Evolutionary conservation across 1,284 basidiomycete genomes (phyloP), one percentile per base, ranked within the genome.

Genomic region (Rhizopogon parksii): DNA sequence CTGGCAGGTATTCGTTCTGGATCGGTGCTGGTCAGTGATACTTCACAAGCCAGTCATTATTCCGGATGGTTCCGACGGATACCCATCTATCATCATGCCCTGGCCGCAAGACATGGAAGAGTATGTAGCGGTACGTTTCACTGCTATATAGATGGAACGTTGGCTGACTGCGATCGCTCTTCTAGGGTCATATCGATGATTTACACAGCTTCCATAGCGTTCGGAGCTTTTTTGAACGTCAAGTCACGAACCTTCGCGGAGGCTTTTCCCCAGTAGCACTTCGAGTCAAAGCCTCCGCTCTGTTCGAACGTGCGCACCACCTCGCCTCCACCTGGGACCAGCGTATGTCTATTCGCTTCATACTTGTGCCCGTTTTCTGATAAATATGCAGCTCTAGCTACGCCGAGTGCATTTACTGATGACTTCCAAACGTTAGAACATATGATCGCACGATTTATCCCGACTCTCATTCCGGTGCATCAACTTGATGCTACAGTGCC

Each of bases 281-380:
- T 53, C 80, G 83, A 56, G 82, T 77, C 42, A 89, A 89, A 67
- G 84, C 84, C 8, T 81, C 86, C n/a, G 77, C 83, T 12, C 72
- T 90, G 19, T 84, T 84, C 59, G 76, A 85, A 51, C 79, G 77
- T 39, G 84, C 85, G 32, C 76, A 81, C 55, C 70, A 73, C 49
- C 64, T 88, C 25, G 74, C 82, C 17, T 73, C 73, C 24, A 76
- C 70, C 57, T 85, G 83, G 80, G 77, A 75, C 61, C 65, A 76
- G 51, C 75, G 80, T 82, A 68, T 59, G 80, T 68, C 14, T 50
- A 56, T 55, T 25, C 38, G 46, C 27, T 51, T 32, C 37, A 45
- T 30, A 25, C 30, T 42, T 40, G 36, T 51, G 36, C 59, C 5
- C 50, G 21, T 47, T 53, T 46, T 51, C 58, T 57, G 49, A 59